Evolutionary conservation across 164 flowering plant species (phyloP).

Genomic region (Euptelea pleiosperma): DNA sequence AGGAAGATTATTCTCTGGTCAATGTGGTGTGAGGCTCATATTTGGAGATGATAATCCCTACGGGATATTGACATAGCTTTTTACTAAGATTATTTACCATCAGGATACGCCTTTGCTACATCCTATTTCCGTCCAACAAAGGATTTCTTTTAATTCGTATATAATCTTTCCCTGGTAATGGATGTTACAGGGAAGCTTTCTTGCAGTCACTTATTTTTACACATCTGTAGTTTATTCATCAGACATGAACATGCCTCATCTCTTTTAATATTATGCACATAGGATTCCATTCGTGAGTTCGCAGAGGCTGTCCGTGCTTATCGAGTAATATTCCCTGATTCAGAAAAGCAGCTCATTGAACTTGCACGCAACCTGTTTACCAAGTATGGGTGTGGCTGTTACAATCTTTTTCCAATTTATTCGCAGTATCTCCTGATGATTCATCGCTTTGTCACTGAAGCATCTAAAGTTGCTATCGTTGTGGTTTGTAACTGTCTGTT

Average conservation of each 20-base stretch:
- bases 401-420: background rate
- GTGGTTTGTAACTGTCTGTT: conserved; percentile 9
- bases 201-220: conserved; percentile 1
- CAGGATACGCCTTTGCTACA: too few relatives aligned
- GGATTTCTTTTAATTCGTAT: too few relatives aligned
- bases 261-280: conserved; percentile 7
- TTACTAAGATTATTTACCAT: too few relatives aligned
- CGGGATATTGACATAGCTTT: too few relatives aligned
- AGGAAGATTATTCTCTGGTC: too few relatives aligned
- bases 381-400: conserved; percentile 39
- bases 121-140: background rate
- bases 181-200: background rate
- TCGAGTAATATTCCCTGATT: conserved; percentile 83
- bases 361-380: conserved; percentile 53
- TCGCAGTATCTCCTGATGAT: background rate
- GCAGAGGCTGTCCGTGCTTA: conserved; percentile 84
- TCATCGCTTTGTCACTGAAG: conserved; percentile 3
- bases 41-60: too few relatives aligned
- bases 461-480: background rate
- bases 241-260: background rate
- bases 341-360: conserved; percentile 63
- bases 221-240: conserved; percentile 1
- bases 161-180: too few relatives aligned
- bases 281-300: conserved; percentile 75
- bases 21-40: too few relatives aligned